Base-by-base conservation (phyloP, 2,329 filamentous ascomycete genomes). In the Exophiala oligosperma region DNA sequence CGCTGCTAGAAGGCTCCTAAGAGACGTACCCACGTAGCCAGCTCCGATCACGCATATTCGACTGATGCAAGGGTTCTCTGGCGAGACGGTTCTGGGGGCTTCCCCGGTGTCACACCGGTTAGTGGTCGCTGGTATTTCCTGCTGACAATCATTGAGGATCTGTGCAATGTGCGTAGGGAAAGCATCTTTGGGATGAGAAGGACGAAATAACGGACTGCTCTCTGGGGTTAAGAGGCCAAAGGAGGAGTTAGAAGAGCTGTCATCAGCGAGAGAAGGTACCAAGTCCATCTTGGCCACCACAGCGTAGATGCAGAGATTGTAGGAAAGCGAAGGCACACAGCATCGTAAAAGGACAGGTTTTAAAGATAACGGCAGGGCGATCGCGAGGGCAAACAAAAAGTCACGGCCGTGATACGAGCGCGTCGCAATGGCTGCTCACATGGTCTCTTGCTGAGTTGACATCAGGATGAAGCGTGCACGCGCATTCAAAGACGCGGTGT, bases 11-110 rank as follows among this genome's bases (percentile, higher is more conserved):
- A 35, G 32, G 9, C 32, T 35, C 32, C 11, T 35, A 2, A 35
- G 4, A 11, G 7, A 51, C 85, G 67, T 79, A 90, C 86, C 87
- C 63, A 91, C 86, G 71, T 91, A 91, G 66, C 88, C 88, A 65
- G 88, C 88, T 50, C 88, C 88, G 62, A 91, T 84, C 69, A 86
- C 90, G 73, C 88, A 90, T 52, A 91, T 85, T 68, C 71, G 70
- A 54, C 66, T 66, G n/a, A 72, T 62, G 7, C 60, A 40, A 7
- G 41, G 46, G 28, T 50, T 47, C 7, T 52, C n/a, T 48, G 46
- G 46, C 46, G 32, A 35, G 32, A 9, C 7, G 11, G 32, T 35
- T 35, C 32, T 35, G 6, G 32, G 32, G 2, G 2, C 7, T 2
- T 35, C 32, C 8, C 6, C 9, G 7, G 9, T 11, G 32, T 35